These are phyloP conservation scores for Echinosophora koreensis DNA, from an alignment of 306 rosid species.

Conservation along the genomic window DNA sequence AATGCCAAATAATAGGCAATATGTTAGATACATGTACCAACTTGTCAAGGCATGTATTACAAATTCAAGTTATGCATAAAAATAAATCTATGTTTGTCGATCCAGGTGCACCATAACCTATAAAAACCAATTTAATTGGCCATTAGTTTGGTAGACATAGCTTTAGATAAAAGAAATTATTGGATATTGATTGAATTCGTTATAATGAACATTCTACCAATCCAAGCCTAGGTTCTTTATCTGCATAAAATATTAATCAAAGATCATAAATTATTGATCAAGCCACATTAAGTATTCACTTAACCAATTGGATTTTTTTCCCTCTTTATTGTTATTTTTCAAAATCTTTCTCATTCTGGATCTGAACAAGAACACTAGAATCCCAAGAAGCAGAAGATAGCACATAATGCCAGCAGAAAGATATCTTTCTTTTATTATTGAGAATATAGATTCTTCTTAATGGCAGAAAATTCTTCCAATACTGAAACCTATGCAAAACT, in stretches of 20 bases:
- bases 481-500: neutral
- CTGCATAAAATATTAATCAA: neutral
- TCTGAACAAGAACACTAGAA: neutral
- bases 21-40: neutral
- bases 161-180: neutral
- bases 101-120: neutral
- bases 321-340: neutral
- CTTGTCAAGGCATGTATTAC: neutral
- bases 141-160: neutral
- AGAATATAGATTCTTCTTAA: neutral
- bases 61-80: neutral
- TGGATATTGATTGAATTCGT: slow-evolving; percentile 1
- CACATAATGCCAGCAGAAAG: neutral
- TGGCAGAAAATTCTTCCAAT: neutral
- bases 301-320: neutral
- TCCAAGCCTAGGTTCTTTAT: neutral
- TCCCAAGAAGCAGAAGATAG: neutral
- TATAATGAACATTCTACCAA: neutral
- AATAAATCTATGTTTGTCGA: neutral
- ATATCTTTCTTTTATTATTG: neutral
- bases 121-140: neutral
- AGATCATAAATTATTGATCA: neutral
- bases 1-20: neutral
- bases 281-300: neutral
- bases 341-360: neutral